phyloP scores from a whole-genome alignment of 75 land plant genomes.

The Sequoiadendron giganteum region DNA sequence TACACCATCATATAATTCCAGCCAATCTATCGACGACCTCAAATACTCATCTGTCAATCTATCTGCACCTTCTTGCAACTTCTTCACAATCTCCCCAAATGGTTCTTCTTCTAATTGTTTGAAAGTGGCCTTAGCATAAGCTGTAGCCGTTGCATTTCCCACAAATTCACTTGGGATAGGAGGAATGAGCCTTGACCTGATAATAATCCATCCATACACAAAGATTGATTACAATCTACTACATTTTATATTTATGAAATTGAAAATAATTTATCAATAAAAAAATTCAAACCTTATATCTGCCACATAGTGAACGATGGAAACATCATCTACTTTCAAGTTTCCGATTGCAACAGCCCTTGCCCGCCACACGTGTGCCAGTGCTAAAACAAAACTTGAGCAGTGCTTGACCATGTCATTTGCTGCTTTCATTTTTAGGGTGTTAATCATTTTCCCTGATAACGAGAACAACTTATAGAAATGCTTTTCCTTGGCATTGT shows the following conservation, averaged over 20 bases:
- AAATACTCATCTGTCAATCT: no score
- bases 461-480: no score
- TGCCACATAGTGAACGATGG: slow-evolving; percentile 32
- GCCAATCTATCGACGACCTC: no score
- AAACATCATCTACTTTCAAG: slow-evolving; percentile 9
- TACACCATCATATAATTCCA: background rate
- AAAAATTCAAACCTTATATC: slow-evolving; percentile 26
- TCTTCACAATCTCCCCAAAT: no score
- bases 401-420: background rate
- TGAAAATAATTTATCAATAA: no score
- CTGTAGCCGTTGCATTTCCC: slow-evolving; percentile 42
- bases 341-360: slow-evolving; percentile 21
- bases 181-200: slow-evolving; percentile 20
- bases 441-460: slow-evolving; percentile 9
- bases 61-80: no score
- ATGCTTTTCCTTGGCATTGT: background rate
- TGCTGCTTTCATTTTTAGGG: slow-evolving; percentile 27
- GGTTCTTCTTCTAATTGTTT: no score
- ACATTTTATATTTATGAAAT: no score
- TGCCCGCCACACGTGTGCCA: no score
- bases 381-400: slow-evolving; percentile 36
- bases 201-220: background rate
- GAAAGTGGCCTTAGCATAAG: no score
- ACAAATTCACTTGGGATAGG: slow-evolving; percentile 22
- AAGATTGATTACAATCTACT: no score